Percentiles rank a stretch among this genome's conserved stretches.
phyloP scores from a whole-genome alignment of 148 eudicot species.

The Rhododendron kiyosumense region DNA sequence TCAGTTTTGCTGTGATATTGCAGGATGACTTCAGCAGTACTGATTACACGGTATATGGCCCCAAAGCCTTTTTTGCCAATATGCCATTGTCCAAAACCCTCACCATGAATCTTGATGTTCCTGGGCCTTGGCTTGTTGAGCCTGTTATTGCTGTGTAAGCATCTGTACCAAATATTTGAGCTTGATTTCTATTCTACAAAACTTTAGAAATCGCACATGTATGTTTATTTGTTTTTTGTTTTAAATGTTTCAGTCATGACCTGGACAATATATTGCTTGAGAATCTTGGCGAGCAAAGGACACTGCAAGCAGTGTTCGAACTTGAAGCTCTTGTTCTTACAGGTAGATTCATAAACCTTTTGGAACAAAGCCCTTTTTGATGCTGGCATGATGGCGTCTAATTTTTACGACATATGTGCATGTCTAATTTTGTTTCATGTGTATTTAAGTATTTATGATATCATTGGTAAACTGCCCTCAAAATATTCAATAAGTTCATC shows the following conservation, averaged over 20 bases:
- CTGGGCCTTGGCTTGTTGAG: slow-evolving; percentile 99
- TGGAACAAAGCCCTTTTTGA: neutral
- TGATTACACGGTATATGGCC: slow-evolving; percentile 76
- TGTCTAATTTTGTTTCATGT: neutral
- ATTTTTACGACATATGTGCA: too few species aligned
- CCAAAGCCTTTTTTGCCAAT: slow-evolving; percentile 95
- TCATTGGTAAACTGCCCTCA: neutral
- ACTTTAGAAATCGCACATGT: neutral
- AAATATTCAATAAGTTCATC: neutral
- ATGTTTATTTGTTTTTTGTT: neutral
- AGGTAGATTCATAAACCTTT: slow-evolving; percentile 35
- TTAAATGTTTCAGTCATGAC: slow-evolving; percentile 67
- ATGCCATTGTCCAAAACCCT: slow-evolving; percentile 96
- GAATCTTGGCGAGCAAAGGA: slow-evolving; percentile 83
- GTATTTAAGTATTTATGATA: neutral
- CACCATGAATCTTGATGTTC: slow-evolving; percentile 99
- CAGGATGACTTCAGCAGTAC: slow-evolving; percentile 93
- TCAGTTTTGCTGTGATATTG: slow-evolving; percentile 19
- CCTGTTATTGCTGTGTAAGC: slow-evolving; percentile 91
- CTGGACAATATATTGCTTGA: slow-evolving; percentile 95
- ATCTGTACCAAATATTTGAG: slow-evolving; percentile 12
- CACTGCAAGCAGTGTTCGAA: slow-evolving; percentile 92
- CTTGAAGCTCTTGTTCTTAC: slow-evolving; percentile 97
- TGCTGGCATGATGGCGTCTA: too few species aligned
- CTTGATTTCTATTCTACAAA: neutral